phyloP scores from a whole-genome alignment of 208 protist genomes.

The Acanthamoeba lenticulata region DNA sequence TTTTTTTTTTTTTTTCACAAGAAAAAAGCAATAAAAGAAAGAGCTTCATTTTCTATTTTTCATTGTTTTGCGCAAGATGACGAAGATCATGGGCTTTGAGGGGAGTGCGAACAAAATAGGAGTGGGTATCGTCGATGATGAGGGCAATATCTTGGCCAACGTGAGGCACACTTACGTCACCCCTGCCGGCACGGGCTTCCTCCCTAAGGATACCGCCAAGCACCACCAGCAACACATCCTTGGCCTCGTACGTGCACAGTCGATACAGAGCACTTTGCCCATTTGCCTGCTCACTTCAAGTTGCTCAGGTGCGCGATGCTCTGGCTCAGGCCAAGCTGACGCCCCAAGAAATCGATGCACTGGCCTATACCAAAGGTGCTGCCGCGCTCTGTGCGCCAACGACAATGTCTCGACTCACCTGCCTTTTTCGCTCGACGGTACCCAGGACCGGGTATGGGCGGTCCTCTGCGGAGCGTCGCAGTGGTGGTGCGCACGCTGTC shows the following conservation, averaged over 20 bases:
- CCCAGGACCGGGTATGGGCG: constrained; percentile 95
- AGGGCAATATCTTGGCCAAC: constrained; percentile 97
- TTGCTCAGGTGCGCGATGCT: constrained; percentile 92
- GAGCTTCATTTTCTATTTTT: background rate
- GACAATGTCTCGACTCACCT: no score
- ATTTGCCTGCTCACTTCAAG: constrained; percentile 13
- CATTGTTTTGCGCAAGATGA: background rate
- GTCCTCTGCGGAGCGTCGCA: constrained; percentile 91
- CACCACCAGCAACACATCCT: constrained; percentile 95
- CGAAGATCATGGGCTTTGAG: constrained; percentile 95
- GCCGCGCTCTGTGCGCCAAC: background rate
- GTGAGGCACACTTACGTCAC: constrained; percentile 97
- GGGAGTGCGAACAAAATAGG: constrained; percentile 99
- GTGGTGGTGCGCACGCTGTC: constrained; percentile 90
- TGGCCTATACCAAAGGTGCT: constrained; percentile 97
- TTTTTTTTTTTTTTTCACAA: no score
- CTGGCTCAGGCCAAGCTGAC: constrained; percentile 91
- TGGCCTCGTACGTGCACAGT: constrained; percentile 56
- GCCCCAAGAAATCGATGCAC: constrained; percentile 90
- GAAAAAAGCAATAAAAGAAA: no score
- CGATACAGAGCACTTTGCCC: background rate
- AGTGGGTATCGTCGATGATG: constrained; percentile 95
- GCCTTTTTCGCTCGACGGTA: background rate
- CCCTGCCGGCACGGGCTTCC: constrained; percentile 97
- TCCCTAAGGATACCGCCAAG: constrained; percentile 97